Evolutionary conservation across 139 green algal species (phyloP).

Genomic region (Tetraselmis chui): DNA sequence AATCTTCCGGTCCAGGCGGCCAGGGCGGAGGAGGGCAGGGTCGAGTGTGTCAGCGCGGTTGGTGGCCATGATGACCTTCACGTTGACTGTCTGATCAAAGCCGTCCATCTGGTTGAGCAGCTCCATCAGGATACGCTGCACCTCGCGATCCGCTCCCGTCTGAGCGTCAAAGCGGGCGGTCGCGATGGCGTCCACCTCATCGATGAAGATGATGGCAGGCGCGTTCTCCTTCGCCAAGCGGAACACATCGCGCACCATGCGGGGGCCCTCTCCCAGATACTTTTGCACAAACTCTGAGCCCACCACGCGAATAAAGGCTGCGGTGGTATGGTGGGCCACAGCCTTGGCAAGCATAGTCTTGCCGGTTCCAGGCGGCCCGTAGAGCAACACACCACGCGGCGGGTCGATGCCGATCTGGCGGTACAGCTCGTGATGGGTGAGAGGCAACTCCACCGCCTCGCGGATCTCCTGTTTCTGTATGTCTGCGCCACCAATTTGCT

Average conservation of each 20-base stretch:
- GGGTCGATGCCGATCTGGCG: constrained; percentile 94
- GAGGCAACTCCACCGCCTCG: constrained; percentile 96
- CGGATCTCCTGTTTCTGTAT: constrained; percentile 99
- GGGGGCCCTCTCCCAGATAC: constrained; percentile 94
- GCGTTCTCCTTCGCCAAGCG: constrained; percentile 96
- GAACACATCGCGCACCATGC: constrained; percentile 99
- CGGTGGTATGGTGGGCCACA: constrained; percentile 95
- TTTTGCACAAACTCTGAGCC: constrained; percentile 99
- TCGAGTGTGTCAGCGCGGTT: constrained; percentile 97
- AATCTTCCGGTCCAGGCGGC: constrained; percentile 97
- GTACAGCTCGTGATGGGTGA: constrained; percentile 95
- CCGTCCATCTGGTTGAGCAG: constrained; percentile 99
- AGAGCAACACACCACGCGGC: constrained; percentile 92
- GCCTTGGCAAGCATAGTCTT: constrained; percentile 96
- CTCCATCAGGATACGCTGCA: constrained; percentile 99
- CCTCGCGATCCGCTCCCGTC: constrained; percentile 85
- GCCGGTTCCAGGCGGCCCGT: constrained; percentile 84
- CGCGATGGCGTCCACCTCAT: constrained; percentile 95
- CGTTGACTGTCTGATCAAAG: constrained; percentile 94
- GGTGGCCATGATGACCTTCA: constrained; percentile 99
- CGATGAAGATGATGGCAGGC: constrained; percentile 98
- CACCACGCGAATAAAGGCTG: constrained; percentile 95
- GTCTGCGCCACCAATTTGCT: constrained; percentile 96
- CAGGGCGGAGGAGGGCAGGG: constrained; percentile 91
- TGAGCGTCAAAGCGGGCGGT: constrained; percentile 97